Percentiles rank a stretch among this genome's conserved stretches.
These are phyloP conservation scores for Aspergillus sp. DNA, from an alignment of 2,329 filamentous ascomycete genomes.

Conservation along the genomic window DNA sequence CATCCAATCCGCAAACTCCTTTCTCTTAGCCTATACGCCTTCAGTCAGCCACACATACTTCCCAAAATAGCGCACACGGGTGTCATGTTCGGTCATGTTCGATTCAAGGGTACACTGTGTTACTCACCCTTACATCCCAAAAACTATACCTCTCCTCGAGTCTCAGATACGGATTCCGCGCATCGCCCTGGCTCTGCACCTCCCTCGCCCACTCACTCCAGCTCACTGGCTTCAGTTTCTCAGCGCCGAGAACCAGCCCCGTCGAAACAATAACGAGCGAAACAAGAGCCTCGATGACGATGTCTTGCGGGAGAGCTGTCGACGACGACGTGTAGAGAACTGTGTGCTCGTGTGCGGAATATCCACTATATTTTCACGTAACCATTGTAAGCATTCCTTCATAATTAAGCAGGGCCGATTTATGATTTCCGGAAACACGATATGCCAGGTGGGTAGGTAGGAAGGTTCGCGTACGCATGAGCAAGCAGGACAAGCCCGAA, in stretches of 20 bases:
- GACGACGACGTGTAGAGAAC: constrained; percentile 57
- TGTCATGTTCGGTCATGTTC: background rate
- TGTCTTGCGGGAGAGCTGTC: constrained; percentile 73
- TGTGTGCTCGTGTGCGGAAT: constrained; percentile 92
- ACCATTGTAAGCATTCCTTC: background rate
- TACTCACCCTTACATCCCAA: constrained; percentile 75
- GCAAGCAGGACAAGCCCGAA: constrained; percentile 76
- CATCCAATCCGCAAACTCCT: constrained; percentile 76
- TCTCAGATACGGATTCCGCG: constrained; percentile 75
- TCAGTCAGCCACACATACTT: constrained; percentile 14
- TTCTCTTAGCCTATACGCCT: constrained; percentile 56
- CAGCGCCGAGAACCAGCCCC: constrained; percentile 76
- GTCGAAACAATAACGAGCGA: constrained; percentile 78
- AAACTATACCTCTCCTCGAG: constrained; percentile 83
- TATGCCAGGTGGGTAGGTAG: background rate
- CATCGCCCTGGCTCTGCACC: constrained; percentile 65
- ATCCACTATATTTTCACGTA: constrained; percentile 63
- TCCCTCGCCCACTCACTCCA: constrained; percentile 76
- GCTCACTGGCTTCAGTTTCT: constrained; percentile 80
- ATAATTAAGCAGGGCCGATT: background rate
- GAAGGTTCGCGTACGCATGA: constrained; percentile 69
- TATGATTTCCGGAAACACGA: background rate
- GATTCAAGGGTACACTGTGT: background rate
- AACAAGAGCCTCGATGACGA: constrained; percentile 79
- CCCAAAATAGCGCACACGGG: background rate